phyloP scores from a whole-genome alignment of 2,329 filamentous ascomycete genomes.

The Stemphylium vesicarium region DNA sequence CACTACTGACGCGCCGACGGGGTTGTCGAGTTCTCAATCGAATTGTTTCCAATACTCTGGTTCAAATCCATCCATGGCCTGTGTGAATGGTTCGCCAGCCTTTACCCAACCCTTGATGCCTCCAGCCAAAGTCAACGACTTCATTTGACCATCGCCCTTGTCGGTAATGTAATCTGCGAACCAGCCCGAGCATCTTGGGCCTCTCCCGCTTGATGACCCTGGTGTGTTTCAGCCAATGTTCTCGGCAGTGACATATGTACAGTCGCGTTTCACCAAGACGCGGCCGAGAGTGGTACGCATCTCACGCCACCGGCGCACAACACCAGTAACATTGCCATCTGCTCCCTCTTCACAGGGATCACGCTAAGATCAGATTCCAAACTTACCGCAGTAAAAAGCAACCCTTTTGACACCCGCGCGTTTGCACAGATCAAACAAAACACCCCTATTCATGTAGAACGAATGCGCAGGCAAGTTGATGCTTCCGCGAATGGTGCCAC shows the following conservation, averaged over 20 bases:
- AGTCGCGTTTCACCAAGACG: neutral
- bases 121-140: slow-evolving; percentile 51
- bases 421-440: slow-evolving; percentile 54
- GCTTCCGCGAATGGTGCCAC: slow-evolving; percentile 53
- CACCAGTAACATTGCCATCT: neutral
- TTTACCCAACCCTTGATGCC: slow-evolving; percentile 57
- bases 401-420: slow-evolving; percentile 54
- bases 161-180: slow-evolving; percentile 46
- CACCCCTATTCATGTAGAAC: slow-evolving; percentile 54
- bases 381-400: slow-evolving; percentile 55
- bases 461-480: slow-evolving; percentile 57
- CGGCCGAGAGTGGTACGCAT: slow-evolving; percentile 9
- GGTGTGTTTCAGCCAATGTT: slow-evolving; percentile 20
- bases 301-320: slow-evolving; percentile 32
- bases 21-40: slow-evolving; percentile 10
- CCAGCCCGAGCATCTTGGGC: slow-evolving; percentile 46
- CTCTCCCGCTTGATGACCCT: slow-evolving; percentile 45
- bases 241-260: neutral
- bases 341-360: neutral
- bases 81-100: slow-evolving; percentile 46
- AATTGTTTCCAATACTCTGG: slow-evolving; percentile 52
- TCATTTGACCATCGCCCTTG: slow-evolving; percentile 47
- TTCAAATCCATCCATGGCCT: slow-evolving; percentile 51
- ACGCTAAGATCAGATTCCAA: neutral
- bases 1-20: neutral